phyloP scores from a whole-genome alignment of 1,284 basidiomycete genomes.

The Caloboletus firmus region DNA sequence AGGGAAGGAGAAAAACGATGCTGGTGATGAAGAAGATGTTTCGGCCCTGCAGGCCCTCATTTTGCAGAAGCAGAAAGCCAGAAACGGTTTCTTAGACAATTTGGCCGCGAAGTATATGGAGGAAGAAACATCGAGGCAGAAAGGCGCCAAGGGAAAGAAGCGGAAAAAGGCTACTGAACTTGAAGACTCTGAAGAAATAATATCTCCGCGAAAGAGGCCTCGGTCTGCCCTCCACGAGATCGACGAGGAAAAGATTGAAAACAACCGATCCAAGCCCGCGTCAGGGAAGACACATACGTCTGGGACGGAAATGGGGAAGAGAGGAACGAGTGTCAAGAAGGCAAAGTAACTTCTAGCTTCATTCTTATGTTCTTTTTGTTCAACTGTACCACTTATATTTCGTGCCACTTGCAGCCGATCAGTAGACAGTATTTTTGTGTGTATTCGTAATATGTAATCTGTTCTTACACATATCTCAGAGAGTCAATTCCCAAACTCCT shows the following conservation, averaged over 20 bases:
- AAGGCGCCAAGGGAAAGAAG: constrained; percentile 54
- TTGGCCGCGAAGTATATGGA: constrained; percentile 80
- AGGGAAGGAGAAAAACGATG: constrained; percentile 48
- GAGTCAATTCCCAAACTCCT: constrained; percentile 86
- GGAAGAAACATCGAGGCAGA: constrained; percentile 40
- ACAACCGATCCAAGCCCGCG: constrained; percentile 60
- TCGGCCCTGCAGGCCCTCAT: constrained; percentile 83
- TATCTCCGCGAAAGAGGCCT: constrained; percentile 52
- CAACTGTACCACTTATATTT: constrained; percentile 2
- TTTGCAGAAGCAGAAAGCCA: constrained; percentile 70
- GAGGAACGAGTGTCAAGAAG: constrained; percentile 36
- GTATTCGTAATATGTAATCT: constrained; percentile 2
- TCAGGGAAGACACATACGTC: constrained; percentile 45
- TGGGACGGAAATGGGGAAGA: constrained; percentile 33
- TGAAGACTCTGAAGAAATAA: constrained; percentile 39
- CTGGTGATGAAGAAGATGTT: constrained; percentile 58
- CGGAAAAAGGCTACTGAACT: constrained; percentile 39
- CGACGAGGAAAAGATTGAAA: constrained; percentile 68
- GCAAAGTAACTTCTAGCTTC: constrained; percentile 23
- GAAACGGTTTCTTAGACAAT: constrained; percentile 71
- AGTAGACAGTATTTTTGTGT: not conserved
- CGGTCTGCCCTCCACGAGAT: constrained; percentile 49
- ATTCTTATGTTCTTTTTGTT: not conserved
- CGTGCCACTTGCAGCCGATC: not conserved
- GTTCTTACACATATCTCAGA: constrained; percentile 63